phyloP scores from a whole-genome alignment of 345 rosid species.

The Rhizophora mangle region DNA sequence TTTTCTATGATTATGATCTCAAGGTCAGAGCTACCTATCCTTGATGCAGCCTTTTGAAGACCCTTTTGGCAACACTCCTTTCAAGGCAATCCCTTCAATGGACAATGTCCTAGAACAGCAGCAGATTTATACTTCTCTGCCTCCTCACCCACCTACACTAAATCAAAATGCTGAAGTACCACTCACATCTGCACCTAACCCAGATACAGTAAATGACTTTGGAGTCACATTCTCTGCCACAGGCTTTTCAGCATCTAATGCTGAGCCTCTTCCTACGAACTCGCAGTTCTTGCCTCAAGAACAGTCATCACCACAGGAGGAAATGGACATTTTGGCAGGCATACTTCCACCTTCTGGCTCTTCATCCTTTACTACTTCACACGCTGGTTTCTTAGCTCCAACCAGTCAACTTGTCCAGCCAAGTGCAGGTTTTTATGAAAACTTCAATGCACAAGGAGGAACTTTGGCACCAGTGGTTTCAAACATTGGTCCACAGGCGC shows the following conservation, averaged over 20 bases:
- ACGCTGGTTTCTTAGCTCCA: conserved; percentile 41
- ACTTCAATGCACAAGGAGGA: conserved; percentile 36
- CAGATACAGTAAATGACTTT: conserved; percentile 34
- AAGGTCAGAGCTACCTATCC: conserved; percentile 1
- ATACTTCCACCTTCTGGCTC: conserved; percentile 84
- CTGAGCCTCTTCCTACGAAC: conserved; percentile 35
- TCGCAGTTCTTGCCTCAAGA: conserved; percentile 56
- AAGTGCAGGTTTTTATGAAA: conserved; percentile 21
- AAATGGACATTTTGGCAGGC: conserved; percentile 82
- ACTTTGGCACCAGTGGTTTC: conserved; percentile 17
- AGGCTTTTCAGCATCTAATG: conserved; percentile 39
- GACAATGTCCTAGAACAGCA: conserved; percentile 38
- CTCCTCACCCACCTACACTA: conserved; percentile 38
- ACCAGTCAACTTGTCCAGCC: conserved; percentile 39
- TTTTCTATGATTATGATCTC: not conserved
- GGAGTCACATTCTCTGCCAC: conserved; percentile 53
- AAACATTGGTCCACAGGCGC: conserved; percentile 36
- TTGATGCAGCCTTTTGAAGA: conserved; percentile 77
- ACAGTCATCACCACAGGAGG: conserved; percentile 43
- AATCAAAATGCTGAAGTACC: conserved; percentile 44
- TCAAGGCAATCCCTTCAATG: conserved; percentile 60
- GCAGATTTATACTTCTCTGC: conserved; percentile 33
- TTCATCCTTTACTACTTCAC: conserved; percentile 36
- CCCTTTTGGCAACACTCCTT: conserved; percentile 97
- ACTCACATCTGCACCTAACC: conserved; percentile 33